phyloP scores from a whole-genome alignment of 139 green algal species.

The Chlamydomonas sp. region DNA sequence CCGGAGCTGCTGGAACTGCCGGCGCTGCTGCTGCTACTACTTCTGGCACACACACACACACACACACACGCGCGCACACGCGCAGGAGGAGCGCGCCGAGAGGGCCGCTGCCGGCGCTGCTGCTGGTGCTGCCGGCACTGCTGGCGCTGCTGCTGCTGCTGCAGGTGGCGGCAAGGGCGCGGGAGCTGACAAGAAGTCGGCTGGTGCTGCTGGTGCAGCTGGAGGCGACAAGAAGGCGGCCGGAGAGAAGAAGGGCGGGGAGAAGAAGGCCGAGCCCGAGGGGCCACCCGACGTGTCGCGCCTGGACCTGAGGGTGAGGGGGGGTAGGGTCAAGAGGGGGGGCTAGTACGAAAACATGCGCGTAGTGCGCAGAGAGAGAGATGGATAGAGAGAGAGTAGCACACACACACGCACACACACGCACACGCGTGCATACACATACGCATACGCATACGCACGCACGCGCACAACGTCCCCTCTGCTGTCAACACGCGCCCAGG shows the following conservation, averaged over 20 bases:
- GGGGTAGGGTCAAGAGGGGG: too few species aligned
- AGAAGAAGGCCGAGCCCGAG: constrained; percentile 3
- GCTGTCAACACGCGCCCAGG: too few species aligned
- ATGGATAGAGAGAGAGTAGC: too few species aligned
- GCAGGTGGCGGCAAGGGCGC: not conserved
- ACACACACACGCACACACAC: too few species aligned
- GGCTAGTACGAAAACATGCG: too few species aligned
- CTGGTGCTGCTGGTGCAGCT: not conserved
- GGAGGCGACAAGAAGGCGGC: not conserved
- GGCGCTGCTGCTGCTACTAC: too few species aligned
- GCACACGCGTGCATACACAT: too few species aligned
- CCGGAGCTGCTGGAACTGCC: too few species aligned
- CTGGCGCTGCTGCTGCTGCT: not conserved
- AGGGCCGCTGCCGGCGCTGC: not conserved
- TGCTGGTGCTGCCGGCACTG: not conserved
- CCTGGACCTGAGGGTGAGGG: constrained; percentile 10
- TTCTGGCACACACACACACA: too few species aligned
- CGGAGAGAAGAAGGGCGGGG: constrained; percentile 6
- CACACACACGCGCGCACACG: too few species aligned
- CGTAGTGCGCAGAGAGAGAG: too few species aligned
- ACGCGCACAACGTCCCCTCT: not conserved
- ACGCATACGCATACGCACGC: not conserved
- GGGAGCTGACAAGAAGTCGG: not conserved
- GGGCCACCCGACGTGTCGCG: constrained; percentile 9
- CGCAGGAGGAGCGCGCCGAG: constrained; percentile 9